Evolutionary conservation across 2,329 filamentous ascomycete species (phyloP), one percentile per base, ranked within the genome.

Genomic region (Cryphonectria carpinicola): DNA sequence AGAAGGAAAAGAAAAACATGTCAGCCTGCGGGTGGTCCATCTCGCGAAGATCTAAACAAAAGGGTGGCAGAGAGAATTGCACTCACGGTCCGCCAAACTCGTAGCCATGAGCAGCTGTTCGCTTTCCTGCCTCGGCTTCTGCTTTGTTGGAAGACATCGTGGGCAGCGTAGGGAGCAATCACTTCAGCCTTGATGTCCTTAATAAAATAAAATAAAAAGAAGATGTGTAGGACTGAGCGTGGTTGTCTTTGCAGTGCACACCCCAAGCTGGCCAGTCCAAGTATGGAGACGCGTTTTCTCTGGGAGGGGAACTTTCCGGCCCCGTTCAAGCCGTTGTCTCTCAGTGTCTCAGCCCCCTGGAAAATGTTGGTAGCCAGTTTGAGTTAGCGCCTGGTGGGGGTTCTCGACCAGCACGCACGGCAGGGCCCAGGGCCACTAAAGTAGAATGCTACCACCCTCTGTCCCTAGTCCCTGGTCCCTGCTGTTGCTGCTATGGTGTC

Each of bases 41-140:
- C 17, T 11, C 19, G 8, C 4, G 1, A 32, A 28, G 32, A 14
- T 39, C 58, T 8, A 39, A 39, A 11, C 32, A 32, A 32, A 32
- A 32, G 28, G 32, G 32, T 32, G 32, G 32, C 61, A 66, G 32
- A 64, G 32, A 64, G 7, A 19, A 43, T 13, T 14, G 37, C 13
- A 80, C 83, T 77, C 78, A 86, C 85, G 85, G 85, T 72, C 85
- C 85, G 67, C 82, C 80, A 75, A 87, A 87, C 71, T 87, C 84
- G 75, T 87, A 87, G 73, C 82, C 83, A 70, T 84, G 84, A 65
- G 74, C 74, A 62, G 72, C 70, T 7, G 74, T 74, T 65, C 68
- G 71, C 69, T 73, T 68, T 62, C 74, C 72, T 19, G 67, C 54
- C 69, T 75, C 76, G 19, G 73, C 54, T 19, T 72, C 35, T 39